Base-by-base conservation (phyloP, 2,329 filamentous ascomycete genomes). In the Ophioceras dolichostomum region DNA sequence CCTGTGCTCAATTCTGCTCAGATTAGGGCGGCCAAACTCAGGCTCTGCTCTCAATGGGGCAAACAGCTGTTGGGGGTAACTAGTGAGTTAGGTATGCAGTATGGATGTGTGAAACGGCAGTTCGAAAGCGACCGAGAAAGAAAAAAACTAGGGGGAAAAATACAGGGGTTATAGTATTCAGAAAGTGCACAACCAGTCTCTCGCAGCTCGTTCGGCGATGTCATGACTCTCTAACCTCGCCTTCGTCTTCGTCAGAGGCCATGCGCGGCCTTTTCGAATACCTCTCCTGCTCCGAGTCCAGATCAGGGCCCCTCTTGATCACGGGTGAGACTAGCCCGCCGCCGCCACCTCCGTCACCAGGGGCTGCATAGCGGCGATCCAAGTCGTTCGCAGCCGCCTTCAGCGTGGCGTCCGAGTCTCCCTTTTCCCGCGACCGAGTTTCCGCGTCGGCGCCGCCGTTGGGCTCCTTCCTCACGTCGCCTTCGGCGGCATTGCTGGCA, bases 311-410 rank as follows among this genome's bases (percentile, higher is more conserved):
- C 24, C 53, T 47, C 42, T 55, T 57, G 13, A 47, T 38, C 7
- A 35, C 45, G 2, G 53, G 51, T 14, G 54, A 55, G 16, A 39
- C 36, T 7, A 53, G 29, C 4, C 47, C 49, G 5, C 40, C 43
- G 5, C 48, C 46, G 22, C 22, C 22, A 26, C 22, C 22, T 8
- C 22, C 22, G 22, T 26, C 45, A 39, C 4, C 42, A 37, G 30
- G 43, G 22, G 45, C 38, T n/a, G n/a, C n/a, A n/a, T n/a, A n/a
- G 39, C 54, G 52, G 21, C 43, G 37, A 22, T 46, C 45, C 21
- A 54, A 29, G 20, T 55, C 44, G 38, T 56, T 58, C 14, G 55
- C 54, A 4, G 50, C 54, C 19, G 41, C 42, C 43, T 57, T 58
- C 19, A 57, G 50, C 12, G 41, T 44, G 4, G 46, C 50, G 17